These are phyloP conservation scores for Vaccinium darrowii DNA, from an alignment of 148 eudicot genomes.

Conservation along the genomic window DNA sequence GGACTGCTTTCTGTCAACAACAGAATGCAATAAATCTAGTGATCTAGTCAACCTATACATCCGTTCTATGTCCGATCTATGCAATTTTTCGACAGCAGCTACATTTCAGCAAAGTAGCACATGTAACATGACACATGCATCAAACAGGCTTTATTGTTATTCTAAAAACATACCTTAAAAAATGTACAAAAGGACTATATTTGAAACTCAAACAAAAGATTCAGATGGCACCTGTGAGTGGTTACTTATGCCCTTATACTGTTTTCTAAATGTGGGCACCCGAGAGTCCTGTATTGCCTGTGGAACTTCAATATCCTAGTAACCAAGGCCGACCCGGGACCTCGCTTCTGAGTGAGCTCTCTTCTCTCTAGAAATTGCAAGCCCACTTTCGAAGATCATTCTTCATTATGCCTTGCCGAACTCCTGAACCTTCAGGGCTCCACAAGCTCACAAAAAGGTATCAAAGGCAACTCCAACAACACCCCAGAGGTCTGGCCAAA, in stretches of 20 bases:
- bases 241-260: background rate
- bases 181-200: background rate
- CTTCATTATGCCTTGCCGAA: background rate
- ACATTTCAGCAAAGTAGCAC: slow-evolving; percentile 3
- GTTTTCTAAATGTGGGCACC: background rate
- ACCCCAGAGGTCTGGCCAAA: background rate
- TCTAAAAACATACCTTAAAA: background rate
- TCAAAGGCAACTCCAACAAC: background rate
- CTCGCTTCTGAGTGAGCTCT: background rate
- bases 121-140: background rate
- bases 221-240: background rate
- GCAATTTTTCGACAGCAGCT: background rate
- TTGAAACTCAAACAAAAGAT: background rate
- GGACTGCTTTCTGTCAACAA: too few relatives aligned
- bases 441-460: background rate
- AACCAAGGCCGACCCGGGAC: background rate
- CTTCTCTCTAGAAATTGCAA: background rate
- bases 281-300: background rate
- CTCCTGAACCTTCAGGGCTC: background rate
- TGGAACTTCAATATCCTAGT: background rate
- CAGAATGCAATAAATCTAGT: background rate
- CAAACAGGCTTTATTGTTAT: background rate
- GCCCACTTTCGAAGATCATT: background rate
- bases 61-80: background rate
- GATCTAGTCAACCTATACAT: background rate